A percentile compares a stretch with the other conserved stretches of the same genome.
Evolutionary conservation across 352 stramenopile genomes (phyloP).

Genomic region (Globisporangium spinosum): DNA sequence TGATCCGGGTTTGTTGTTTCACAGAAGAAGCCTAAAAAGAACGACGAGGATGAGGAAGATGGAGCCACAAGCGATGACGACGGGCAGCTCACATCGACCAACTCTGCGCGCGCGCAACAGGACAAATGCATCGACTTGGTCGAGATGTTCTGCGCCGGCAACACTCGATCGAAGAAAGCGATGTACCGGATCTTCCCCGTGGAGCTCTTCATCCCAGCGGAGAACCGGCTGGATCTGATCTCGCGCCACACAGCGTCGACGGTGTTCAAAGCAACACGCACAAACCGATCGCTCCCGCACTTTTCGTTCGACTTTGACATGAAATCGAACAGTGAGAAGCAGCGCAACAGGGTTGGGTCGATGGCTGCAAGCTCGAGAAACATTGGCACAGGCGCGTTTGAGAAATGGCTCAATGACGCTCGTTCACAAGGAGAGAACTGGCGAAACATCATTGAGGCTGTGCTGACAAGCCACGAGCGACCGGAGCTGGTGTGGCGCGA

Average conservation of each 20-base stretch:
- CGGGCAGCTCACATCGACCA: constrained; percentile 37
- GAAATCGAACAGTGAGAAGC: constrained; percentile 37
- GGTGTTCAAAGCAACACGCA: constrained; percentile 34
- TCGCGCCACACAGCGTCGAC: constrained; percentile 55
- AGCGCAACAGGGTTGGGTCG: constrained; percentile 37
- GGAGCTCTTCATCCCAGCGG: constrained; percentile 69
- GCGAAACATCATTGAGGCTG: constrained; percentile 60
- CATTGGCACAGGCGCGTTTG: constrained; percentile 43
- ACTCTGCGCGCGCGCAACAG: constrained; percentile 26
- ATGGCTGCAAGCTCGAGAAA: constrained; percentile 32
- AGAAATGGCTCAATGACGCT: constrained; percentile 62
- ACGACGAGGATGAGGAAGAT: constrained; percentile 14
- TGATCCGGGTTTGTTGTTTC: background rate
- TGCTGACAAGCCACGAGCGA: constrained; percentile 54
- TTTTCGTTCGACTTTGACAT: constrained; percentile 72
- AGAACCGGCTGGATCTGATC: constrained; percentile 49
- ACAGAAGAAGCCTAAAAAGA: constrained; percentile 7
- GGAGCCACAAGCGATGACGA: constrained; percentile 15
- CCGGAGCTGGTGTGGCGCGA: constrained; percentile 72
- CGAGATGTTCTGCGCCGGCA: constrained; percentile 80
- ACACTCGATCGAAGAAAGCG: constrained; percentile 68
- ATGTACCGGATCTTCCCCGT: constrained; percentile 82
- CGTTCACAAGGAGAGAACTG: constrained; percentile 69
- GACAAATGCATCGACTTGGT: constrained; percentile 68
- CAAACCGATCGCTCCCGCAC: constrained; percentile 48